Base-by-base conservation (phyloP, 2,329 filamentous ascomycete species). In the Diatrype stigma region DNA sequence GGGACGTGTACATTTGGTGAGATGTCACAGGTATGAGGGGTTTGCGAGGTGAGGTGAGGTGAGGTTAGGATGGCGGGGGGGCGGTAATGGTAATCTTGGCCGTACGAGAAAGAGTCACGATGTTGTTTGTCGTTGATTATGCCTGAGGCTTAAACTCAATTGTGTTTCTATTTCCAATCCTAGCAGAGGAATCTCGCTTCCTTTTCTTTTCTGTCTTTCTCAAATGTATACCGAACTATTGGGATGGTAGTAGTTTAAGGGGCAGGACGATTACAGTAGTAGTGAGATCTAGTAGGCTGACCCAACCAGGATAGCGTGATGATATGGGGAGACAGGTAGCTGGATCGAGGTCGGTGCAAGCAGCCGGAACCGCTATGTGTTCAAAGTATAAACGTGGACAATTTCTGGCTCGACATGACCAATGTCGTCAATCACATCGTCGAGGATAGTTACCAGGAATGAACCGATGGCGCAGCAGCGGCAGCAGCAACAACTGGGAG, bases 131-230 rank as follows among this genome's bases (percentile, higher is more conserved):
- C 28, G 53, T 52, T 44, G 54, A 37, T 50, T 48, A 23, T 44
- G 12, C 16, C 56, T 56, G 57, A 56, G 59, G 52, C 58, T 60
- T 54, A 55, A n/a, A 51, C 30, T 54, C 52, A 50, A 51, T 46
- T 22, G 52, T 51, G 52, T 42, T 51, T 51, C 52, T 23, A 48
- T 53, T 53, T 17, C 21, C 40, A 44, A 44, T 12, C 40, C 22
- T 10, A 28, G 8, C 22, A 28, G 6, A 26, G n/a, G 42, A 19
- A 37, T 37, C 14, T 16, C 12, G 6, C n/a, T 17, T 17, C n/a
- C 34, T 37, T 37, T 37, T 37, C 16, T 37, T 37, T 16, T 16
- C 16, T 37, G 6, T 37, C 12, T 17, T 23, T 44, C 14, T n/a
- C 16, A 12, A 2, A n/a, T 23, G 40, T n/a, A 16, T n/a, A 44